These are phyloP conservation scores for Trichosporon sp. DNA, from an alignment of 1,284 basidiomycete genomes.

Conservation along the genomic window DNA sequence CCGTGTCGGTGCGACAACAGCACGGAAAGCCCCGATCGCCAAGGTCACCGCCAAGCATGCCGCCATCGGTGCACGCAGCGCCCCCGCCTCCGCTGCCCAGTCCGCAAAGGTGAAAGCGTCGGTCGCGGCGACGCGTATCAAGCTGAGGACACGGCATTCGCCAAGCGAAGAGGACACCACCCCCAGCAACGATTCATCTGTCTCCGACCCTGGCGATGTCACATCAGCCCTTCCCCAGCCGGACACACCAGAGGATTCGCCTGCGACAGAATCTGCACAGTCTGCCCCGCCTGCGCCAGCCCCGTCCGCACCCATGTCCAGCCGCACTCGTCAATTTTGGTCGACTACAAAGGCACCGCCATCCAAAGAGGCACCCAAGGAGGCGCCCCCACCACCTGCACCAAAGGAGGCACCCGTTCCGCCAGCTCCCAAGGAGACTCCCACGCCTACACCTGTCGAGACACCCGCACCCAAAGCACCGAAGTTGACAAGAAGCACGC, in stretches of 20 bases:
- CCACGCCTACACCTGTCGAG: neutral
- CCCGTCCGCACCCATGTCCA: neutral
- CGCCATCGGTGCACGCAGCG: neutral
- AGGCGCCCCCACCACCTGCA: slow-evolving; percentile 1
- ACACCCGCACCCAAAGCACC: neutral
- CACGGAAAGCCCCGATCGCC: neutral
- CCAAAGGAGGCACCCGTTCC: neutral
- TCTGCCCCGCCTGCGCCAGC: neutral
- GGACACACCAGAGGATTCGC: neutral
- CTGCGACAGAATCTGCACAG: neutral
- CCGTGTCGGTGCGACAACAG: neutral
- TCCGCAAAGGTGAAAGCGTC: slow-evolving; percentile 24
- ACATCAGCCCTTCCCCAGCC: neutral
- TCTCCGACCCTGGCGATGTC: neutral
- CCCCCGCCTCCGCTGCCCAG: slow-evolving; percentile 15
- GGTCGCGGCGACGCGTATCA: slow-evolving; percentile 20
- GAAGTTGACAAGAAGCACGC: neutral
- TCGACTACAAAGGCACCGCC: neutral
- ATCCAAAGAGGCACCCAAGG: slow-evolving; percentile 11
- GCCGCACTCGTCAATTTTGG: slow-evolving; percentile 7
- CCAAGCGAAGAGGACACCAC: neutral
- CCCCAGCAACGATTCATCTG: neutral
- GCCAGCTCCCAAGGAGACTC: neutral
- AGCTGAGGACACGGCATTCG: neutral
- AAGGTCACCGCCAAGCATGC: slow-evolving; percentile 22